Evolutionary conservation across 1,139 yeast genomes (phyloP), one percentile per base, ranked within the genome.

Genomic region (Magnusiomyces suaveolens): DNA sequence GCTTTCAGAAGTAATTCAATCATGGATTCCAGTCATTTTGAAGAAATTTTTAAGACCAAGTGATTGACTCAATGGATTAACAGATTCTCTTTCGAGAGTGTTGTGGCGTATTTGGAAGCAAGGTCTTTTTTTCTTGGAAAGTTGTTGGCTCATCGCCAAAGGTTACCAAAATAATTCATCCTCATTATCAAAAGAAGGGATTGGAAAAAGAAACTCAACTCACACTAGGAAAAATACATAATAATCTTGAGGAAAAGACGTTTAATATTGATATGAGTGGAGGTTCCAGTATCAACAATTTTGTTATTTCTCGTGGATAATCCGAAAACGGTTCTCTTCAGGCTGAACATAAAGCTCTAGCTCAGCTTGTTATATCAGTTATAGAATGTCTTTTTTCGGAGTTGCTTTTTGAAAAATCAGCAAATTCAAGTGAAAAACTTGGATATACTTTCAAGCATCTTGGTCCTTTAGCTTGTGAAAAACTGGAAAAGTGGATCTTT

Each of bases 1-100:
- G 41, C 46, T 16, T 6, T 39, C 4, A 25, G 18, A 4, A 20
- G 4, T 16, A 4, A 20, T 32, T n/a, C 29, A 14, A 24, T 16
- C n/a, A 25, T 25, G 21, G 14, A 18, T 18, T 53, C 46, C 14
- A 26, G n/a, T n/a, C 43, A 29, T 24, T n/a, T 16, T 29, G 49
- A 23, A 33, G 51, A 12, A 32, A 51, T 16, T 36, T 48, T 48
- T 92, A 10, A 80, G 87, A 39, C 76, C 90, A 60, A 87, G 96
- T 70, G 96, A 96, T 61, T 75, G 97, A 60, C 89, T 90, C 64
- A 92, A 88, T 68, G 97, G 97, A 52, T 79, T 89, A n/a, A 83
- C 94, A 21, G 77, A 89, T 48, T 78, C 89, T 57, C 72, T 89
- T 41, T 78, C 96, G 0, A 79, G 98, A 63, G 70, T 89, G 23